These are phyloP conservation scores for Cryptococcus neoformans DNA, from an alignment of 1,284 basidiomycete species.

Conservation along the genomic window DNA sequence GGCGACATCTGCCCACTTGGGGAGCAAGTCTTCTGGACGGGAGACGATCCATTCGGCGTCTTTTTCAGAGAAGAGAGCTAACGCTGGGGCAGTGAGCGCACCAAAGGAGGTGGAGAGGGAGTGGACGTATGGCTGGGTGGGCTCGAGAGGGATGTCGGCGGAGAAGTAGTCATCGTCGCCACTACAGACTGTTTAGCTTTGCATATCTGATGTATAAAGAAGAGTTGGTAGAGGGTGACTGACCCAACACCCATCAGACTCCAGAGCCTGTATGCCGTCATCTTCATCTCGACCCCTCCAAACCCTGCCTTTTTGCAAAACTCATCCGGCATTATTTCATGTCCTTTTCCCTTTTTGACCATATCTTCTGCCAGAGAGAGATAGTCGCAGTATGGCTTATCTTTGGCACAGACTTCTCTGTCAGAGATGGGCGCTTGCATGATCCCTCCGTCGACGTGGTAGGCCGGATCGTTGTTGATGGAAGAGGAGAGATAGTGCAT, in stretches of 20 bases:
- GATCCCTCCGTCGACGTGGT: conserved; percentile 40
- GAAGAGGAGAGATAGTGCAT: conserved; percentile 41
- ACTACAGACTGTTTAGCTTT: conserved; percentile 14
- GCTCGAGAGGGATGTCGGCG: conserved; percentile 32
- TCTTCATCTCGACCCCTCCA: conserved; percentile 9
- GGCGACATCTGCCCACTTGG: conserved; percentile 27
- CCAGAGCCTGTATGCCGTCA: conserved; percentile 40
- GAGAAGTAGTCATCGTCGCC: conserved; percentile 52
- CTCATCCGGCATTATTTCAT: conserved; percentile 26
- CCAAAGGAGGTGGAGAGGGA: conserved; percentile 45
- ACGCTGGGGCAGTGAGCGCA: conserved; percentile 29
- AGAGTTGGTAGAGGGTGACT: conserved; percentile 10
- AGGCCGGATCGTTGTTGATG: conserved; percentile 1
- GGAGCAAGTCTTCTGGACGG: conserved; percentile 16
- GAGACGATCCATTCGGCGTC: conserved; percentile 40
- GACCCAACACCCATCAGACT: conserved; percentile 37
- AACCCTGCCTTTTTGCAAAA: conserved; percentile 23
- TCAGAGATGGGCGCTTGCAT: conserved; percentile 50
- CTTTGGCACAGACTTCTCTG: conserved; percentile 32
- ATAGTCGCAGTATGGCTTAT: conserved; percentile 13
- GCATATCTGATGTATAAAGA: not conserved
- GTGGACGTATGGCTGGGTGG: conserved; percentile 23
- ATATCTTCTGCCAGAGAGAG: conserved; percentile 25
- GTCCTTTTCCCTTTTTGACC: conserved; percentile 29
- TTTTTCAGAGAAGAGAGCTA: conserved; percentile 39